These are phyloP conservation scores for Globisporangium acanthophoron DNA, from an alignment of 352 stramenopile species.

Conservation along the genomic window DNA sequence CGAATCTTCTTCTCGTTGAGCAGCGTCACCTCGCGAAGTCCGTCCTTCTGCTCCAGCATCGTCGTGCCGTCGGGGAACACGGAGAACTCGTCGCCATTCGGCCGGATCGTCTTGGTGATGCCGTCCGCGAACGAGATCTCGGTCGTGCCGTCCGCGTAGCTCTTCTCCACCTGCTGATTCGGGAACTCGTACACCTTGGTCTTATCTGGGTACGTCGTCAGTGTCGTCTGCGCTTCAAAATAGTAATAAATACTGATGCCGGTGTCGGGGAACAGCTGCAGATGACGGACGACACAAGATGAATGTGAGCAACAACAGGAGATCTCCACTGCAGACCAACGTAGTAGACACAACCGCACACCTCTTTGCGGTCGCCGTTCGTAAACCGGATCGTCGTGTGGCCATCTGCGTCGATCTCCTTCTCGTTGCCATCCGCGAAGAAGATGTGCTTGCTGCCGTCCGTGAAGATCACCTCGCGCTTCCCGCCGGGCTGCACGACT, in stretches of 20 bases:
- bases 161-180: slow-evolving; percentile 93
- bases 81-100: slow-evolving; percentile 74
- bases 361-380: slow-evolving; percentile 96
- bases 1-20: slow-evolving; percentile 65
- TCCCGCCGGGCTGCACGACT: slow-evolving; percentile 49
- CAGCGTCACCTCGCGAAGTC: slow-evolving; percentile 73
- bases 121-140: slow-evolving; percentile 94
- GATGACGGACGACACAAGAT: background rate
- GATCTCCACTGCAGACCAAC: too few species aligned
- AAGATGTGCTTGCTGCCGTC: slow-evolving; percentile 70
- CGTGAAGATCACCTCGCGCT: slow-evolving; percentile 49
- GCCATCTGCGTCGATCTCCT: slow-evolving; percentile 88
- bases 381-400: slow-evolving; percentile 88
- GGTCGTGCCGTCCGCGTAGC: slow-evolving; percentile 88
- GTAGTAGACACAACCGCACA: slow-evolving; percentile 6
- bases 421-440: slow-evolving; percentile 92
- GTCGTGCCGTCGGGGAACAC: slow-evolving; percentile 79
- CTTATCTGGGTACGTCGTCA: slow-evolving; percentile 92
- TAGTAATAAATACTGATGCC: slow-evolving; percentile 94
- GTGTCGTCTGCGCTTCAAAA: slow-evolving; percentile 88
- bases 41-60: slow-evolving; percentile 70
- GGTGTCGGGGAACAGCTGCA: slow-evolving; percentile 57
- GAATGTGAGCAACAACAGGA: background rate
- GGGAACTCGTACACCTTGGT: slow-evolving; percentile 96
- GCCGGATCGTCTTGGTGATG: slow-evolving; percentile 85